Evolutionary conservation across 2,329 filamentous ascomycete genomes (phyloP).

Genomic region (Curvularia sp.): DNA sequence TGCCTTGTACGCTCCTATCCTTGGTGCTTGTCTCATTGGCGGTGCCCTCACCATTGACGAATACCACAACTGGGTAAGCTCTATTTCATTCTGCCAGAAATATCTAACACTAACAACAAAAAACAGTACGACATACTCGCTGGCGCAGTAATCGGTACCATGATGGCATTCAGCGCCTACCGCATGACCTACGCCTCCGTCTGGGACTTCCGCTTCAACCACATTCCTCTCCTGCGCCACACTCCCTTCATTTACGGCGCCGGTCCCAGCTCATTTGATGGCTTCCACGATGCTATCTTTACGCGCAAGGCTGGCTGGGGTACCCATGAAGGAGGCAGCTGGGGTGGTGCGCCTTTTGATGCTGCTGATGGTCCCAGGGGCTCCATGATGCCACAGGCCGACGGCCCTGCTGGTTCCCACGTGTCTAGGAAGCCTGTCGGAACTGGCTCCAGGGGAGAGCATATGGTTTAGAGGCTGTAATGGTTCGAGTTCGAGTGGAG

Average conservation of each 20-base stretch:
- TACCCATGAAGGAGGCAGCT: constrained; percentile 47
- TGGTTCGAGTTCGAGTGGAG: background rate
- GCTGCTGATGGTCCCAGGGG: constrained; percentile 49
- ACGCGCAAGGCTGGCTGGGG: constrained; percentile 69
- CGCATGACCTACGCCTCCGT: constrained; percentile 71
- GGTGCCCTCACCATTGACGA: constrained; percentile 74
- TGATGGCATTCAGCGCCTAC: constrained; percentile 70
- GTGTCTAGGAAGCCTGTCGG: constrained; percentile 21
- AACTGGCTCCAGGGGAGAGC: constrained; percentile 4
- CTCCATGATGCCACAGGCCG: constrained; percentile 39
- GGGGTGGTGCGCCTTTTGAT: constrained; percentile 54
- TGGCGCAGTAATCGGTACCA: constrained; percentile 68
- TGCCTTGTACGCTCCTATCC: constrained; percentile 68
- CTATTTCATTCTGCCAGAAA: too few species aligned
- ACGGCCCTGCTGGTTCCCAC: constrained; percentile 40
- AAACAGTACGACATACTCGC: constrained; percentile 73
- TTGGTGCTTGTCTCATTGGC: constrained; percentile 71
- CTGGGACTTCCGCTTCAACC: constrained; percentile 73
- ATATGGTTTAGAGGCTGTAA: constrained; percentile 12
- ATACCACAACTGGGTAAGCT: constrained; percentile 64
- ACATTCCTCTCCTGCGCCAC: constrained; percentile 68
- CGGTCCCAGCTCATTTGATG: constrained; percentile 48
- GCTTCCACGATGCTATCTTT: constrained; percentile 62
- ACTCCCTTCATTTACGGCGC: constrained; percentile 62
- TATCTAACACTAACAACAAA: background rate